A percentile compares a stretch with the other conserved stretches of the same genome.
These are phyloP conservation scores for Achlya hypogyna DNA, from an alignment of 352 stramenopile genomes.

Conservation along the genomic window DNA sequence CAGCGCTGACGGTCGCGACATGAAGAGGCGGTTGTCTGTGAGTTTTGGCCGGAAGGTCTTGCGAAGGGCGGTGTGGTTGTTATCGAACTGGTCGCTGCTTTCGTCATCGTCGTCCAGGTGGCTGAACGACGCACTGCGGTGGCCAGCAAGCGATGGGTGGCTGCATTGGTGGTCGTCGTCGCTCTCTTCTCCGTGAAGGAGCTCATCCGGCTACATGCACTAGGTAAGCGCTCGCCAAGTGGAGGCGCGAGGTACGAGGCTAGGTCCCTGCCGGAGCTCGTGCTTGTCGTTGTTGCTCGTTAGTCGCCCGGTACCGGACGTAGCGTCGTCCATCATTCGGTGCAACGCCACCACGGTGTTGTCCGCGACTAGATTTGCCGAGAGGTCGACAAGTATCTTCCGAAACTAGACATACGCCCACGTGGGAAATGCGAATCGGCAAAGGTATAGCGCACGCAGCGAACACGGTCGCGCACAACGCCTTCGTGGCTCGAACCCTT, in stretches of 20 bases:
- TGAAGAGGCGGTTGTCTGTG: too few relatives aligned
- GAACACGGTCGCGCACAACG: background rate
- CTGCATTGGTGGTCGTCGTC: background rate
- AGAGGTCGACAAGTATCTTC: background rate
- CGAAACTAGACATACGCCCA: background rate
- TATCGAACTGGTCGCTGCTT: background rate
- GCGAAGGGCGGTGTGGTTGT: too few relatives aligned
- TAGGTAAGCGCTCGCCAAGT: too few relatives aligned
- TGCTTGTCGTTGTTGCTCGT: too few relatives aligned
- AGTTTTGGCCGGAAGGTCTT: too few relatives aligned
- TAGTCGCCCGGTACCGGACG: too few relatives aligned
- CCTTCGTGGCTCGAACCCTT: background rate
- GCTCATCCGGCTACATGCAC: background rate
- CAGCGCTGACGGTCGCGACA: too few relatives aligned
- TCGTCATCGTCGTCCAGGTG: background rate
- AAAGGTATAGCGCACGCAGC: background rate
- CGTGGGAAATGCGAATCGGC: too few relatives aligned
- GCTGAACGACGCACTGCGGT: background rate
- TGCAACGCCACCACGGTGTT: background rate
- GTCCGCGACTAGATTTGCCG: background rate
- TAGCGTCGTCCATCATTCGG: background rate
- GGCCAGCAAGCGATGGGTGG: background rate
- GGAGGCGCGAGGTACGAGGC: too few relatives aligned
- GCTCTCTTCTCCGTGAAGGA: too few relatives aligned
- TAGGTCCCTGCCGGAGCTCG: too few relatives aligned